Evolutionary conservation across 441 rosid genomes (phyloP).

Genomic region (Gossypium lobatum): DNA sequence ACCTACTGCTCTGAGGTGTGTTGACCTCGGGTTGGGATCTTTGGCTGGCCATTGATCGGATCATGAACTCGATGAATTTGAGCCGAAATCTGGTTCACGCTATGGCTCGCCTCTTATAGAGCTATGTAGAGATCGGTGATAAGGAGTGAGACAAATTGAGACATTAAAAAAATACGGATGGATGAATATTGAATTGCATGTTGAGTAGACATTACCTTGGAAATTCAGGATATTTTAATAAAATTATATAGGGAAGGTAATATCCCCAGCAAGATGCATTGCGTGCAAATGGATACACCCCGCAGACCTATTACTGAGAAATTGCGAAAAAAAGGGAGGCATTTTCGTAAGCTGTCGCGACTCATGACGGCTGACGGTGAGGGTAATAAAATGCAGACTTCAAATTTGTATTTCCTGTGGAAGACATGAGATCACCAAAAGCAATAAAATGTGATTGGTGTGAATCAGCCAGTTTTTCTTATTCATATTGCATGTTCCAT

Average conservation of each 20-base stretch:
- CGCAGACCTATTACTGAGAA: not conserved
- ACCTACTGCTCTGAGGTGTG: not conserved
- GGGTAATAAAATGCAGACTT: not conserved
- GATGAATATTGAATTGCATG: not conserved
- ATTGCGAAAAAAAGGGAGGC: not conserved
- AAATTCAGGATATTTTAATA: not conserved
- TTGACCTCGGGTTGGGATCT: constrained; percentile 2
- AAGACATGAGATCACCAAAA: not conserved
- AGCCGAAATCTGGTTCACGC: not conserved
- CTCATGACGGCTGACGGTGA: not conserved
- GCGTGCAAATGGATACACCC: not conserved
- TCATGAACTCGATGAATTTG: not conserved
- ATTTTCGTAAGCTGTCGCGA: not conserved
- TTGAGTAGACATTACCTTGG: not conserved
- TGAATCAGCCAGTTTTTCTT: not conserved
- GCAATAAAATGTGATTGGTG: not conserved
- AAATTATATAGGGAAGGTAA: not conserved
- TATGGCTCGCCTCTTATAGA: not conserved
- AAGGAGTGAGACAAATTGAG: not conserved
- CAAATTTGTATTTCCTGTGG: not conserved
- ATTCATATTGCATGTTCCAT: not conserved
- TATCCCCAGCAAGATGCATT: not conserved
- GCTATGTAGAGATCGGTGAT: not conserved
- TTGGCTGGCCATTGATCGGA: constrained; percentile 1
- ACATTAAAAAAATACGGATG: not conserved